Evolutionary conservation across 1,284 basidiomycete genomes (phyloP), one percentile per base, ranked within the genome.

Genomic region (Boletus mariae): DNA sequence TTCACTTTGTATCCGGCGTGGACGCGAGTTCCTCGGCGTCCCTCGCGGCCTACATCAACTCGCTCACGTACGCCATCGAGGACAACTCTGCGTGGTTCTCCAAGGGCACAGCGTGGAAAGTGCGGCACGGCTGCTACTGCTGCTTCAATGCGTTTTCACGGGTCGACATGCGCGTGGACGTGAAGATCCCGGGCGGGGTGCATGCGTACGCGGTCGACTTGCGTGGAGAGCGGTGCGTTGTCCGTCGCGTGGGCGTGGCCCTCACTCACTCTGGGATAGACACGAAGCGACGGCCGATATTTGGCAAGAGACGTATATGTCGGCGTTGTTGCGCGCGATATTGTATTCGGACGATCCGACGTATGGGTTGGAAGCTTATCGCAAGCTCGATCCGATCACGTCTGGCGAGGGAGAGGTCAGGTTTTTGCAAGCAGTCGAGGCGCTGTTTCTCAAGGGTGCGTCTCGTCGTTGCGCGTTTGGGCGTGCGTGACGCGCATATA

Each of bases 111-210:
- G 77, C 82, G n/a, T 98, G 93, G 90, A 96, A 95, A 71, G 90
- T 99, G 37, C 83, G 89, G 59, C 91, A 89, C 63, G 97, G 97
- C 5, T 94, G 90, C 47, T 99, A 94, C 70, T 99, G 96, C 71
- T 97, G 94, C 72, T 99, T 98, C 77, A 97, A 99, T 69, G 97
- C 97, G 13, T 99, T 99, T 69, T 96, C 94, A 40, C 79, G 97
- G 20, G 92, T 99, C 37, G 97, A 99, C 65, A 87, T 99, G 25
- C 84, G 96, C 41, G 95, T 99, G 7, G 96, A 99, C 60, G 97
- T 98, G 54, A 96, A 96, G 72, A 99, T 99, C 49, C 97, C 97
- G 0, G 96, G 96, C 41, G 95, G 95, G 25, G 97, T 99, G 2
- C 85, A 90, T 62, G 92, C 96, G 8, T 98, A 98, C 70, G 87